Percentiles rank a stretch among this genome's conserved stretches.
phyloP scores from a whole-genome alignment of 345 rosid species.

The Eutrema japonicum region DNA sequence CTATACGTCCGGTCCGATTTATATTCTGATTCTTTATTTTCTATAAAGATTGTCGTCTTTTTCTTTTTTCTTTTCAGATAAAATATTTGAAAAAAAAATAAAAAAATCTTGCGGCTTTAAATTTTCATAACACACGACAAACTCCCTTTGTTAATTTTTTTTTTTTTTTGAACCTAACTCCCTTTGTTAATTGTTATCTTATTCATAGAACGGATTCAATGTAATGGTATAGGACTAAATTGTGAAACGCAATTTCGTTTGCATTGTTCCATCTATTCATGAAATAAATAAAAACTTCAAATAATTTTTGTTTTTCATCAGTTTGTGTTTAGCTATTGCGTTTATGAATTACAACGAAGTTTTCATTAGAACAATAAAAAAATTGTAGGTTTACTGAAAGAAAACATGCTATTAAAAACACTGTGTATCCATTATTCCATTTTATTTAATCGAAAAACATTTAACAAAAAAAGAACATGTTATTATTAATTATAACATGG shows the following conservation, averaged over 20 bases:
- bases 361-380: neutral
- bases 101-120: neutral
- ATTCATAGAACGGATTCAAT: constrained; percentile 8
- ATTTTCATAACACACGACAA: neutral
- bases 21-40: constrained; percentile 22
- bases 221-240: neutral
- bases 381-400: neutral
- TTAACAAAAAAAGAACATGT: too few relatives aligned
- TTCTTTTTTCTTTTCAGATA: constrained; percentile 6
- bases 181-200: constrained; percentile 2
- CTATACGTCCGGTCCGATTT: constrained; percentile 1
- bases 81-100: neutral
- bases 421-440: too few relatives aligned
- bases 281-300: neutral
- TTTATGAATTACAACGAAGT: neutral
- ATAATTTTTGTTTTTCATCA: too few relatives aligned
- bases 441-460: too few relatives aligned
- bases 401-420: neutral
- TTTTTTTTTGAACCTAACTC: too few relatives aligned
- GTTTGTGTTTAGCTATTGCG: neutral
- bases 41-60: constrained; percentile 1
- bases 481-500: neutral
- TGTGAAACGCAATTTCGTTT: neutral
- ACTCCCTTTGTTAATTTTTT: constrained; percentile 9
- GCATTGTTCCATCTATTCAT: neutral